Evolutionary conservation across 2,329 filamentous ascomycete species (phyloP), one percentile per base, ranked within the genome.

Genomic region (Reticulascus tulasneorum): DNA sequence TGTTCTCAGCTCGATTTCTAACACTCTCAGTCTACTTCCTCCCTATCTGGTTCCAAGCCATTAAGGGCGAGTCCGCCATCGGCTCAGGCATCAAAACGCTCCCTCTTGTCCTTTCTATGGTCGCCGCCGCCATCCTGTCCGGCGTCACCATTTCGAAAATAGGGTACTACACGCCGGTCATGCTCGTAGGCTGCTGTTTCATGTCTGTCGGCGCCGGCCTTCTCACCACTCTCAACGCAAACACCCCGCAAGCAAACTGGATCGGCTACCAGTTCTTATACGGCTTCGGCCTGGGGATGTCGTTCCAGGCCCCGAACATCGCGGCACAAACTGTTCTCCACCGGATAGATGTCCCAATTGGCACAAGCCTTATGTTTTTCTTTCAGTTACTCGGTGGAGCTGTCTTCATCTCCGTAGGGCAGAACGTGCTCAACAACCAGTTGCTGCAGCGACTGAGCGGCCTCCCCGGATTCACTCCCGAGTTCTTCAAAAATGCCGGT

Each of bases 41-140:
- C 5, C 68, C 71, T 9, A 59, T 74, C 36, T 76, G 69, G 66
- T 74, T 72, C 50, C 69, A 73, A 41, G 64, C 63, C 9, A 63
- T 71, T 29, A 53, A 65, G 33, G 55, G 53, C 23, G 53, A 58
- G 7, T 59, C 56, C 4, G 63, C 67, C 42, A 63, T 59, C 5
- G 42, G 54, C 16, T 59, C 55, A 10, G 61, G 62, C 17, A 54
- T 63, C 19, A 55, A 53, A 28, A 61, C 58, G 18, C 48, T 64
- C 9, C 61, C 60, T 9, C 42, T 58, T 21, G 53, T 64, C 18
- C 45, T 64, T 19, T 52, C 48, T 8, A 50, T 61, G 50, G 56
- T 58, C 8, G 35, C 51, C 20, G 9, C 47, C 21, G 52, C 51
- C 5, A 43, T 50, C 18, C 9, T 37, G 4, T 45, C 47, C 12